Base-by-base conservation (phyloP, 2,329 filamentous ascomycete species). In the Diaporthe citriasiana region DNA sequence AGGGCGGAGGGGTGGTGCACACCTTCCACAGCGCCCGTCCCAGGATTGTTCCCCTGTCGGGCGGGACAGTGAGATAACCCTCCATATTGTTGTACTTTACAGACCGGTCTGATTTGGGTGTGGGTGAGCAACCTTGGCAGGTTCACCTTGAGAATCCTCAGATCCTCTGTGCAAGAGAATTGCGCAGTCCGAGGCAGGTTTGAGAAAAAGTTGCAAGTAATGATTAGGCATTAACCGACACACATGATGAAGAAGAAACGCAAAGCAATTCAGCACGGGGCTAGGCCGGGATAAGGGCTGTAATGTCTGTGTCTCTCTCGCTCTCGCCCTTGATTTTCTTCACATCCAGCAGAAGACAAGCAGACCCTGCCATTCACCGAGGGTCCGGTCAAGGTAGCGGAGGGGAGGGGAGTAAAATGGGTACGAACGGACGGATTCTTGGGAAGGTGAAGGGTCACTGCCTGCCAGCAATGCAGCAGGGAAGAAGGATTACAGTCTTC, bases 11-110 rank as follows among this genome's bases (percentile, higher is more conserved):
- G 51, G n/a, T 19, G 27, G 13, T 59, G 75, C 78, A 42, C 79
- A 88, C 87, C 87, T 89, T 89, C 87, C 88, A 89, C 47, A 86
- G 74, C 25, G 87, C 84, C 71, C 86, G 83, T 63, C 87, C 87
- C 71, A 89, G 84, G 65, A 89, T 87, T 57, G 85, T 85, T 50
- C 85, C 85, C 78, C 87, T 82, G 77, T 89, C 88, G 4, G 88
- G 88, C 70, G 88, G 88, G 40, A 87, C 82, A 71, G 85, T 81
- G 78, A 89, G 81, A 77, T 82, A 80, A 27, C 87, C 88, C 78
- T 89, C 88, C 87, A 89, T 89, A 38, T 69, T 73, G 59, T 60
- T 40, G 55, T 70, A 51, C 56, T 59, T 42, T 42, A 50, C 42
- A 53, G 63, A 53, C 63, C 63, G 63, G 40, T 53, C 63, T 38